Conservation (phyloP, 306 rosid species). For the Rosa persica region DNA sequence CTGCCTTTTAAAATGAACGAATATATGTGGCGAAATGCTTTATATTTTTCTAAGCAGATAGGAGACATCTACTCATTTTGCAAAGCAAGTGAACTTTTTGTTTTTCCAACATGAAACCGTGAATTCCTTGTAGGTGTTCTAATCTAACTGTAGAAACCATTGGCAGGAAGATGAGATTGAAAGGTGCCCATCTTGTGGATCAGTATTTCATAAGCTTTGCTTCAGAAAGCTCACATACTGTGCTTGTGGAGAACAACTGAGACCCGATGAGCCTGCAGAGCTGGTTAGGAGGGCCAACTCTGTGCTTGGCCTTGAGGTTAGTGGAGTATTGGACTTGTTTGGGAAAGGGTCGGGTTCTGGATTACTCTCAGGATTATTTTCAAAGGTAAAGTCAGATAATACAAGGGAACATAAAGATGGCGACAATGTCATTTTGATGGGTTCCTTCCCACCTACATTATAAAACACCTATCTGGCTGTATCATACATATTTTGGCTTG, state of each 20-base stretch:
- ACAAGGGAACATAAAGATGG: slow-evolving; percentile 42
- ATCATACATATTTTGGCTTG: slow-evolving; percentile 21
- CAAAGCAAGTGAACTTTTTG: not conserved
- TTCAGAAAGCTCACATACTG: slow-evolving; percentile 63
- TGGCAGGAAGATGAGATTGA: slow-evolving; percentile 78
- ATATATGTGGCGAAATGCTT: not conserved
- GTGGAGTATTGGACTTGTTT: slow-evolving; percentile 50
- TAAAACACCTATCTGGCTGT: slow-evolving; percentile 26
- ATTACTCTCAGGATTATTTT: slow-evolving; percentile 67
- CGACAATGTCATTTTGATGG: slow-evolving; percentile 78
- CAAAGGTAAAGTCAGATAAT: slow-evolving; percentile 46
- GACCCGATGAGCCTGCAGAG: slow-evolving; percentile 41
- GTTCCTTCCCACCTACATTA: slow-evolving; percentile 73
- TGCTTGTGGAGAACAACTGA: slow-evolving; percentile 59
- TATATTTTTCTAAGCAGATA: not conserved
- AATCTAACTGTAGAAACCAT: slow-evolving; percentile 33
- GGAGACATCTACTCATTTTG: not conserved
- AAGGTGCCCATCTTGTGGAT: slow-evolving; percentile 67
- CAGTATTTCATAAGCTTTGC: slow-evolving; percentile 78
- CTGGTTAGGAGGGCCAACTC: slow-evolving; percentile 32
- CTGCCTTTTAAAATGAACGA: not conserved
- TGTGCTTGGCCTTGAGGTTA: slow-evolving; percentile 34
- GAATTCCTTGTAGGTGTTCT: not conserved
- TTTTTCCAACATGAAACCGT: not conserved
- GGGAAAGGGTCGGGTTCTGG: slow-evolving; percentile 58